phyloP scores from a whole-genome alignment of 768 basidiomycete species.

The Suillus hirtellus region DNA sequence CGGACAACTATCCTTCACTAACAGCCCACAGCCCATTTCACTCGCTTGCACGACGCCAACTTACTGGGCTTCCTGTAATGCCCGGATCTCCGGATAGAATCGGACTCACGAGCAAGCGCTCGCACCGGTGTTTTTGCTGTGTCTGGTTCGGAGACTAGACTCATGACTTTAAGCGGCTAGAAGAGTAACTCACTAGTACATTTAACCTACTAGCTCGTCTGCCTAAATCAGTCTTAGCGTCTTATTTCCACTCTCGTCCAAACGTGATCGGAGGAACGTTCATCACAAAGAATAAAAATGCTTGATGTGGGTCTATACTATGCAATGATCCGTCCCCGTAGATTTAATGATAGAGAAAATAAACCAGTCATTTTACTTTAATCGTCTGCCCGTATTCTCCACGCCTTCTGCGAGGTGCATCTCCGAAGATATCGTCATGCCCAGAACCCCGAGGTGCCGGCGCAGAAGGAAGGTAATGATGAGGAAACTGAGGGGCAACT shows the following conservation, averaged over 20 bases:
- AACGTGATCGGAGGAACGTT: constrained; percentile 17
- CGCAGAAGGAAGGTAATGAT: constrained; percentile 54
- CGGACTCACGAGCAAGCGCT: not conserved
- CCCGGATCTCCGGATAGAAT: not conserved
- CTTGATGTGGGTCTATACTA: constrained; percentile 23
- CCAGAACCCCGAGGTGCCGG: constrained; percentile 49
- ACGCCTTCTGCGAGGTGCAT: constrained; percentile 53
- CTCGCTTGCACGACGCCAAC: not conserved
- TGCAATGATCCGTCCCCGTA: constrained; percentile 23
- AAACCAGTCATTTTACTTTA: constrained; percentile 49
- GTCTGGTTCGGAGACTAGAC: not conserved
- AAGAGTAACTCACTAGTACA: constrained; percentile 7
- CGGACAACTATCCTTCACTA: not conserved
- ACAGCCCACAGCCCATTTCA: not conserved
- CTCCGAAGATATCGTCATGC: constrained; percentile 36
- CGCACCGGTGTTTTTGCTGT: not conserved
- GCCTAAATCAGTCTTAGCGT: constrained; percentile 3
- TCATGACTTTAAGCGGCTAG: not conserved
- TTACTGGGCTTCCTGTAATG: not conserved
- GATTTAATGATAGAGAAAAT: constrained; percentile 21
- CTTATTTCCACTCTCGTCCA: constrained; percentile 5
- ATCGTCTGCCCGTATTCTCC: constrained; percentile 55
- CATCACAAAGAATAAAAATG: constrained; percentile 21
- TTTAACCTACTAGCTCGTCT: constrained; percentile 1
- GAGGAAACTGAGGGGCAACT: constrained; percentile 43